phyloP scores from a whole-genome alignment of 345 rosid species.

The Camelina sativa region DNA sequence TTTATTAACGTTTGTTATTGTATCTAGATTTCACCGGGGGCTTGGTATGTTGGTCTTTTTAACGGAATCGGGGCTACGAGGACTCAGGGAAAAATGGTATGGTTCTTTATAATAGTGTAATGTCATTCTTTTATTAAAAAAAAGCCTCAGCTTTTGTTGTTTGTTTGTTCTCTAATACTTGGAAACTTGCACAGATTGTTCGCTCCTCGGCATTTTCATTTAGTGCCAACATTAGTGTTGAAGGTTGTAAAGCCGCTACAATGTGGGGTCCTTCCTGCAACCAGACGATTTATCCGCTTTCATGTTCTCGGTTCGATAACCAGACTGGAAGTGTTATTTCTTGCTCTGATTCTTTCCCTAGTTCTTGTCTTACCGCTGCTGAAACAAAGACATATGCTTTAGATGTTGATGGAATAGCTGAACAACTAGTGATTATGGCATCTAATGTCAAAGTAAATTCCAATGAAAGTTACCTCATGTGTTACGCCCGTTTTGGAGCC shows the following conservation, averaged over 20 bases:
- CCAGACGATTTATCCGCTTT: constrained; percentile 71
- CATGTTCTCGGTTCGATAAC: constrained; percentile 59
- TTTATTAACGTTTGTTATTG: constrained; percentile 9
- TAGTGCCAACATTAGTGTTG: constrained; percentile 78
- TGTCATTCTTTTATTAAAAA: background rate
- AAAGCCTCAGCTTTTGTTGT: background rate
- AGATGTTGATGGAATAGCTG: constrained; percentile 66
- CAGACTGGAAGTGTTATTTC: constrained; percentile 54
- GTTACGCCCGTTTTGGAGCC: constrained; percentile 80
- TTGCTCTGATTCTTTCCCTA: constrained; percentile 59
- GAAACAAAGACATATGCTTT: constrained; percentile 68
- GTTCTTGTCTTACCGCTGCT: constrained; percentile 59
- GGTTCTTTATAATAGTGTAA: background rate
- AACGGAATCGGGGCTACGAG: constrained; percentile 86
- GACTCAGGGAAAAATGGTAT: constrained; percentile 93
- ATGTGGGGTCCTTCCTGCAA: constrained; percentile 90
- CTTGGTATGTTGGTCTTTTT: constrained; percentile 89
- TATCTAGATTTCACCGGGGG: constrained; percentile 83
- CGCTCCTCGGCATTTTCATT: constrained; percentile 74
- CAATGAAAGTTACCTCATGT: constrained; percentile 55
- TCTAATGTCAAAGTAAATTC: constrained; percentile 50
- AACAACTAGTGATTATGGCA: constrained; percentile 58
- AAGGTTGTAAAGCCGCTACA: constrained; percentile 77
- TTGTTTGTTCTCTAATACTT: constrained; percentile 22
- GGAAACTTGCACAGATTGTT: constrained; percentile 67